These are phyloP conservation scores for Diaporthe citrichinensis DNA, from an alignment of 2,329 filamentous ascomycete species.

Conservation along the genomic window DNA sequence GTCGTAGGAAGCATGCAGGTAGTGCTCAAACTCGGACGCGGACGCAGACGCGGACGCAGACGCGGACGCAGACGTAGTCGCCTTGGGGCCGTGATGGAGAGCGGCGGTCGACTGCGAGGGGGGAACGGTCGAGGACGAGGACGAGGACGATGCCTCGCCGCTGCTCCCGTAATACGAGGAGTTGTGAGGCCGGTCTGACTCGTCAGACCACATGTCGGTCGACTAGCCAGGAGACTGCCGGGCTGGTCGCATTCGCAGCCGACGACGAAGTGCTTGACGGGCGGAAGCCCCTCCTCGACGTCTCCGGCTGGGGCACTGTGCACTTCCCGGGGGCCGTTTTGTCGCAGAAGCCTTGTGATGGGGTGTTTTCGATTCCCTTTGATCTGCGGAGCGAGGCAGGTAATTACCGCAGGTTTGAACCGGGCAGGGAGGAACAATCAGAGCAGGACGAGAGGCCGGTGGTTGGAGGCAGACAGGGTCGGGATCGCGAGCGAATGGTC, in stretches of 20 bases:
- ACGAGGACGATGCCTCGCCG: conserved; percentile 19
- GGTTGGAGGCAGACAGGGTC: background rate
- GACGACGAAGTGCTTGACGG: background rate
- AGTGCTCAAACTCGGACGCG: conserved; percentile 23
- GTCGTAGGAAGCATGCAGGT: conserved; percentile 31
- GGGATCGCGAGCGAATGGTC: conserved; percentile 10
- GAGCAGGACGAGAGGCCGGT: background rate
- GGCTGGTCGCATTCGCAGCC: conserved; percentile 38
- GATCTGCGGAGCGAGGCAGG: conserved; percentile 1
- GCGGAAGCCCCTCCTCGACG: conserved; percentile 22
- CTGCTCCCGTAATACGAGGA: conserved; percentile 12
- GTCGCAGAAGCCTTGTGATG: conserved; percentile 3
- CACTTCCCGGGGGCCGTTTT: background rate
- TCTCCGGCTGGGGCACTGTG: background rate
- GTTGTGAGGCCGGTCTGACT: conserved; percentile 37
- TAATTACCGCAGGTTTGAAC: background rate
- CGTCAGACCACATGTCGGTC: conserved; percentile 43
- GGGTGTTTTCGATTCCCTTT: background rate
- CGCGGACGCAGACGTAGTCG: background rate
- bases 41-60: background rate
- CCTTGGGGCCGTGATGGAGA: conserved; percentile 12
- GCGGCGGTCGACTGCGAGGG: background rate
- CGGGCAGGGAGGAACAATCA: background rate
- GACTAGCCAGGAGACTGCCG: conserved; percentile 34
- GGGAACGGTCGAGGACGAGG: conserved; percentile 16